Base-by-base conservation (phyloP, 2,329 filamentous ascomycete species). In the Cordyceps cicadae region DNA sequence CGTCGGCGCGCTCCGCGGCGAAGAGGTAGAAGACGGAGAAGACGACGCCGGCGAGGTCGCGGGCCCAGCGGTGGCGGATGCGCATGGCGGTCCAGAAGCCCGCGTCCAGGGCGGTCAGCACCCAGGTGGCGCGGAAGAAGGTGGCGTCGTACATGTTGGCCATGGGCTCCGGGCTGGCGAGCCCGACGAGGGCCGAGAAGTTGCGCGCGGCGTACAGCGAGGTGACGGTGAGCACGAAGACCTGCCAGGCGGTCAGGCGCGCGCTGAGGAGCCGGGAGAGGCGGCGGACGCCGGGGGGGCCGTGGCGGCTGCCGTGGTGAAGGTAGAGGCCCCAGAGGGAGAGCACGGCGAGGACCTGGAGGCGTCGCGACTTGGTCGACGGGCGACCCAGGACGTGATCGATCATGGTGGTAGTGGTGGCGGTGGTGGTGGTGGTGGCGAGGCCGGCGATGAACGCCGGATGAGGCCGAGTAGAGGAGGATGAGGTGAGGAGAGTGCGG, bases 61-160 rank as follows among this genome's bases (percentile, higher is more conserved):
- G 82, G 48, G 96, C 67, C 85, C 89, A 92, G 68, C 89, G 92
- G 57, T 71, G 72, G 53, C 84, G 84, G 64, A 99, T 92, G 68
- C 86, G 88, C 94, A 99, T 99, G 39, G 94, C 94, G 0, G 92
- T 96, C 94, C 94, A 99, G 74, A 97, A 99, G 1, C 94, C 94
- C 6, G 94, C 94, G 68, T 99, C 94, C 63, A 99, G 76, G 0
- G 92, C 94, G 0, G 94, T 99, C 58, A 94, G 87, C 17, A 97
- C 85, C 94, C 94, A 99, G 70, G 94, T 99, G 60, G 94, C 94
- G 54, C 94, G 87, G 73, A 96, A 99, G 76, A 95, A 99, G 32
- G 89, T 87, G 56, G 90, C 82, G 59, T 90, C 91, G 76, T 99
- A 99, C 72, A 97, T 87, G 70, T 96, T 96, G 34, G 92, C 89